Evolutionary conservation across 257 asterid genomes (phyloP).

Genomic region (Solanum raphanifolium): DNA sequence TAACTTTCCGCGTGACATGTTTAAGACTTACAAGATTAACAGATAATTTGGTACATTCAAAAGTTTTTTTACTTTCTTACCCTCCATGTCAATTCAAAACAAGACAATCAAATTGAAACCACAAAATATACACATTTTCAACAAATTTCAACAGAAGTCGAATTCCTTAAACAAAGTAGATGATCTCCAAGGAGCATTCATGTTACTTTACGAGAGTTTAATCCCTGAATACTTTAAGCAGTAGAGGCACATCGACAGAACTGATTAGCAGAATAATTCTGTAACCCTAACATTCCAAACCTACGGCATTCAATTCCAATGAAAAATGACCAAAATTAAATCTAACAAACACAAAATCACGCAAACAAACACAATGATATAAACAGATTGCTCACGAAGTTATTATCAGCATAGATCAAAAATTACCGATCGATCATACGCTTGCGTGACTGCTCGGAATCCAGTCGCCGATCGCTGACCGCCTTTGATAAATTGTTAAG

Average conservation of each 20-base stretch:
- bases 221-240: neutral
- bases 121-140: neutral
- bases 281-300: neutral
- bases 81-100: neutral
- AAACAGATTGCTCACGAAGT: neutral
- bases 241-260: neutral
- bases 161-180: neutral
- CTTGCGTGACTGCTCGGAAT: neutral
- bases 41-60: neutral
- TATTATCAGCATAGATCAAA: neutral
- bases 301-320: neutral
- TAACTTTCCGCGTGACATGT: neutral
- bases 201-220: neutral
- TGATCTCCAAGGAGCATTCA: neutral
- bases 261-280: neutral
- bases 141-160: neutral
- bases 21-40: neutral
- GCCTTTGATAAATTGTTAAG: neutral
- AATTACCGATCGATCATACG: neutral
- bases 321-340: neutral
- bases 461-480: neutral
- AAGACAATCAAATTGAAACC: neutral
- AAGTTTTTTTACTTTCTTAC: neutral
- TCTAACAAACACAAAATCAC: neutral
- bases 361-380: neutral